These are phyloP conservation scores for Neurospora crassa DNA, from an alignment of 2,329 filamentous ascomycete species.

Conservation along the genomic window DNA sequence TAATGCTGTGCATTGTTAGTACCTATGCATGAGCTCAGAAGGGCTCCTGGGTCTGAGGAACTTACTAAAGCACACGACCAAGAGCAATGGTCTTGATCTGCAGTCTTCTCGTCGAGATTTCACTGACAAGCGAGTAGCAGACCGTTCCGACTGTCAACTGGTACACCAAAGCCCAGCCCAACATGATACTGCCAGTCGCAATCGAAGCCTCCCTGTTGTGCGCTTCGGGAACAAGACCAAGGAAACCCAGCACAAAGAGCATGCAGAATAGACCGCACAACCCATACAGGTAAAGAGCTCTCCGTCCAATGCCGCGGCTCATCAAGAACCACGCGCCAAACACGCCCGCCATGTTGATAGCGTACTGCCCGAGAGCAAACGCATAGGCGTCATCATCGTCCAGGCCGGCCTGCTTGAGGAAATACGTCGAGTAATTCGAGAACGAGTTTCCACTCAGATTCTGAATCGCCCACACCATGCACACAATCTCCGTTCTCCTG, in stretches of 20 bases:
- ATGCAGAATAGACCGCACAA: slow-evolving; percentile 64
- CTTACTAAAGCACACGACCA: slow-evolving; percentile 64
- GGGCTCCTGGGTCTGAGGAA: slow-evolving; percentile 3
- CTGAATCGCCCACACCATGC: slow-evolving; percentile 55
- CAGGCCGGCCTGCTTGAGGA: slow-evolving; percentile 51
- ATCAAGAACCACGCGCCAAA: slow-evolving; percentile 77
- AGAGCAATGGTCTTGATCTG: slow-evolving; percentile 90
- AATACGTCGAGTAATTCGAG: slow-evolving; percentile 57
- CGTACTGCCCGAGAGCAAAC: slow-evolving; percentile 55
- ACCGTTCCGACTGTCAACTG: slow-evolving; percentile 84
- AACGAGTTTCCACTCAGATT: slow-evolving; percentile 55
- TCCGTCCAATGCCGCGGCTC: slow-evolving; percentile 63
- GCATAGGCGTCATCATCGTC: slow-evolving; percentile 41
- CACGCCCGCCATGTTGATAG: slow-evolving; percentile 69
- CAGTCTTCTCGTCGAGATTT: slow-evolving; percentile 71
- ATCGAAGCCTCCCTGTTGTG: slow-evolving; percentile 54
- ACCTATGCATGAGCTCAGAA: neutral
- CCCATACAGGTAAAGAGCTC: slow-evolving; percentile 67
- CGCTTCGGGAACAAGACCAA: slow-evolving; percentile 58
- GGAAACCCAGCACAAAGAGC: slow-evolving; percentile 76
- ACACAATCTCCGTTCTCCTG: slow-evolving; percentile 66
- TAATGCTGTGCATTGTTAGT: slow-evolving; percentile 41
- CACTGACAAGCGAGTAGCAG: slow-evolving; percentile 79
- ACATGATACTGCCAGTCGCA: slow-evolving; percentile 78
- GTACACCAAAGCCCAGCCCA: slow-evolving; percentile 73